A percentile compares a stretch with the other conserved stretches of the same genome.
Conservation (phyloP, 2,329 filamentous ascomycete species). For the Waltergamsia citrina region DNA sequence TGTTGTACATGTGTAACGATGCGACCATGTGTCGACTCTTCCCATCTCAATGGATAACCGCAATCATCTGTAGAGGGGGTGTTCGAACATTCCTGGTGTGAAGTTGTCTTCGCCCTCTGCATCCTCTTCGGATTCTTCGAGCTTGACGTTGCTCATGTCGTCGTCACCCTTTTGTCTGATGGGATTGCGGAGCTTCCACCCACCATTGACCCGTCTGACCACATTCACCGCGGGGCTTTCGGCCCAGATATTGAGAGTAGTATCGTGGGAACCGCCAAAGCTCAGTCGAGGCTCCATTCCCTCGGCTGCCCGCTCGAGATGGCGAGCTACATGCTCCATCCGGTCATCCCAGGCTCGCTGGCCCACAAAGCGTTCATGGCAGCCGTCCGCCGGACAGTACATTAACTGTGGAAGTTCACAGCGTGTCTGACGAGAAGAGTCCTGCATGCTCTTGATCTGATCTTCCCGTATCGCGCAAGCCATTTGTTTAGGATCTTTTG, state of each 20-base stretch:
- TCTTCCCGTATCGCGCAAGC: conserved; percentile 41
- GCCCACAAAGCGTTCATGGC: conserved; percentile 50
- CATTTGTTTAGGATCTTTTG: conserved; percentile 22
- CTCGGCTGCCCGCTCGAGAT: conserved; percentile 49
- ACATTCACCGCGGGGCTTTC: conserved; percentile 24
- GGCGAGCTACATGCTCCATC: conserved; percentile 80
- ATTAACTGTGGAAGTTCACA: conserved; percentile 53
- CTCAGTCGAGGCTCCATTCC: conserved; percentile 15
- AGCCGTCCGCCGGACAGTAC: conserved; percentile 53
- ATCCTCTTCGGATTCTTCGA: conserved; percentile 11
- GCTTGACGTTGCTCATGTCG: conserved; percentile 5
- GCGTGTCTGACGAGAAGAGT: conserved; percentile 48
- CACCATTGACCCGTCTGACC: conserved; percentile 13
- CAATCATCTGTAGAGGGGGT: too few relatives aligned
- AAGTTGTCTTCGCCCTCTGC: conserved; percentile 18
- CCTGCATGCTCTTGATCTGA: conserved; percentile 45
- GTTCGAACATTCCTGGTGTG: too few relatives aligned
- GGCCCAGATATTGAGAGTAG: conserved; percentile 30
- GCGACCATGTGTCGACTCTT: too few relatives aligned
- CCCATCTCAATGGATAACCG: too few relatives aligned
- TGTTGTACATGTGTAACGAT: too few relatives aligned
- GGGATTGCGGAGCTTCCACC: conserved; percentile 18
- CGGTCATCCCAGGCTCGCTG: conserved; percentile 63
- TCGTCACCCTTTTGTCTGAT: conserved; percentile 3
- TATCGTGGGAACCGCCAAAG: conserved; percentile 29